Percentiles rank a stretch among this genome's conserved stretches.
Conservation (phyloP, 192 early-diverging fungal species). For the Backusella parvicylindrica region DNA sequence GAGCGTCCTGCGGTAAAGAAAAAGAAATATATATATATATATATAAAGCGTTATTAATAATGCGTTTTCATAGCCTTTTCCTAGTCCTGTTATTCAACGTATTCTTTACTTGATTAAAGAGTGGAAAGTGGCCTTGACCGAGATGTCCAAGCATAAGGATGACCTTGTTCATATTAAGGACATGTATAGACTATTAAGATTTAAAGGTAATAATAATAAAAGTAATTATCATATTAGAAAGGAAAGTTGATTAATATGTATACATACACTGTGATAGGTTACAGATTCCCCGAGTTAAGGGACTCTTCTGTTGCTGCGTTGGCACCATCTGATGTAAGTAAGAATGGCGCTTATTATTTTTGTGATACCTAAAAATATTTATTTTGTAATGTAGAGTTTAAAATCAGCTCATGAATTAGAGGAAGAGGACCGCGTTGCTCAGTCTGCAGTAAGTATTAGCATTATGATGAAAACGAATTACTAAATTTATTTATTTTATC, state of each 20-base stretch:
- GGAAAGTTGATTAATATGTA: not conserved
- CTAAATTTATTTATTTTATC: not conserved
- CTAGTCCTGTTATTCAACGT: slow-evolving; percentile 72
- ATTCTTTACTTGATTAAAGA: slow-evolving; percentile 91
- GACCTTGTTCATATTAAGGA: slow-evolving; percentile 94
- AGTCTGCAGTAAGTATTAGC: slow-evolving; percentile 60
- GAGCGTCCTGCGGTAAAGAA: slow-evolving; percentile 61
- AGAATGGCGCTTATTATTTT: not conserved
- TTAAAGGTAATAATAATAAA: slow-evolving; percentile 65
- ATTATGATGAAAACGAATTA: not conserved
- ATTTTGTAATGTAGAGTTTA: slow-evolving; percentile 53
- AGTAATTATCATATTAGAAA: not conserved
- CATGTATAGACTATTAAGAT: slow-evolving; percentile 86
- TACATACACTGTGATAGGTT: slow-evolving; percentile 47
- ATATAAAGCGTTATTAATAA: not conserved
- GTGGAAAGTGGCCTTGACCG: slow-evolving; percentile 91
- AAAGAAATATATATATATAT: slow-evolving; percentile 28
- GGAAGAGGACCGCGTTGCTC: slow-evolving; percentile 82
- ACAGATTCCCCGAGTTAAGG: slow-evolving; percentile 67
- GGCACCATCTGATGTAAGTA: slow-evolving; percentile 40
- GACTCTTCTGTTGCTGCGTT: slow-evolving; percentile 59
- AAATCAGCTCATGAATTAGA: slow-evolving; percentile 92
- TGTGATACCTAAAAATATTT: slow-evolving; percentile 4
- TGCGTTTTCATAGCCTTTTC: slow-evolving; percentile 2
- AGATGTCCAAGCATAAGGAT: slow-evolving; percentile 83